phyloP scores from a whole-genome alignment of 495 filamentous ascomycete genomes.

The Halenospora varia region DNA sequence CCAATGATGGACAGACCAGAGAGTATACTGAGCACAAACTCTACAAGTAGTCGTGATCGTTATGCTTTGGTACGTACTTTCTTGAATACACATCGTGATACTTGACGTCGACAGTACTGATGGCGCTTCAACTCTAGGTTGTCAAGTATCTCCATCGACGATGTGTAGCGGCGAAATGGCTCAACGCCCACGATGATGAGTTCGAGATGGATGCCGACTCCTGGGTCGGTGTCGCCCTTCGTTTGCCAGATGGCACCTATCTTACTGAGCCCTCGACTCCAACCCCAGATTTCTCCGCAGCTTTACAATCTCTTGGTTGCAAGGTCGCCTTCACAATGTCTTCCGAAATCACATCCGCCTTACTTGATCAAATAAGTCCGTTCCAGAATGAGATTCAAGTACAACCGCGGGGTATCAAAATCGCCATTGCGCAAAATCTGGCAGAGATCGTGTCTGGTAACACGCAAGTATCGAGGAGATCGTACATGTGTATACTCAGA shows the following conservation, averaged over 20 bases:
- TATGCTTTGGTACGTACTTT: background rate
- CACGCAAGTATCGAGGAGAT: conserved; percentile 19
- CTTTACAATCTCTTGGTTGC: conserved; percentile 19
- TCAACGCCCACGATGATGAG: conserved; percentile 1
- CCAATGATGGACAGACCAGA: background rate
- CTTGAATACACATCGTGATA: too few species aligned
- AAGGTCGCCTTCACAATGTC: conserved; percentile 36
- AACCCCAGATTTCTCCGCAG: background rate
- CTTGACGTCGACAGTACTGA: background rate
- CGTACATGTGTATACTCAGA: conserved; percentile 30
- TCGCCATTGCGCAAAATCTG: conserved; percentile 31
- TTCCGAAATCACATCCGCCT: conserved; percentile 29
- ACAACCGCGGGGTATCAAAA: conserved; percentile 24
- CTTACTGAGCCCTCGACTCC: conserved; percentile 2
- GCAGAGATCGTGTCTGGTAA: conserved; percentile 22
- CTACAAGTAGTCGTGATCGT: background rate
- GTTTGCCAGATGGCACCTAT: conserved; percentile 13
- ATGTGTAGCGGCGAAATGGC: conserved; percentile 10
- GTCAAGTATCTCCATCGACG: conserved; percentile 10
- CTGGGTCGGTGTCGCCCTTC: conserved; percentile 11
- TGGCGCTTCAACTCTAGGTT: background rate
- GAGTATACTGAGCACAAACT: background rate
- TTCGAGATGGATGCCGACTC: background rate
- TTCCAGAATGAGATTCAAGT: conserved; percentile 32
- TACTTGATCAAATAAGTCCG: conserved; percentile 30